Evolutionary conservation across 2,329 filamentous ascomycete genomes (phyloP).

Genomic region (Emergomyces orientalis): DNA sequence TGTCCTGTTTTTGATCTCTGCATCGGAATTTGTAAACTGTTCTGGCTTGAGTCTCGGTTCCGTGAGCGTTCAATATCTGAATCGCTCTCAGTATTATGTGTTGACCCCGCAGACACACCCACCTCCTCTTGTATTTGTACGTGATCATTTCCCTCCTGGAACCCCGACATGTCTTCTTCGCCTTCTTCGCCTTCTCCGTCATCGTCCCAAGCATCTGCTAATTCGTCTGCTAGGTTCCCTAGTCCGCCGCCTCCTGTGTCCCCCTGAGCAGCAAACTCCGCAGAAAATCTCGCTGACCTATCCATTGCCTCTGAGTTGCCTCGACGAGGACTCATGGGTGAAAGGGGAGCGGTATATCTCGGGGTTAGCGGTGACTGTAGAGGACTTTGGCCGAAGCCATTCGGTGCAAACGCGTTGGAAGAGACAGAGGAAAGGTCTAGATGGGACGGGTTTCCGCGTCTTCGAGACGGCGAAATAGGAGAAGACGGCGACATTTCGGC

Average conservation of each 20-base stretch:
- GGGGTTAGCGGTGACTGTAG: conserved; percentile 28
- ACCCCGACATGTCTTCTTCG: conserved; percentile 32
- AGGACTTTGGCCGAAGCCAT: conserved; percentile 26
- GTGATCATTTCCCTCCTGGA: conserved; percentile 26
- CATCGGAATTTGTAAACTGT: conserved; percentile 21
- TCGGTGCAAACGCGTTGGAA: conserved; percentile 23
- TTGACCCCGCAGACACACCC: conserved; percentile 21
- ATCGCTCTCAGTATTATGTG: conserved; percentile 20
- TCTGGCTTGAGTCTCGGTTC: conserved; percentile 9
- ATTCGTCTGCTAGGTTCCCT: conserved; percentile 55
- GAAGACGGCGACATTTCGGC: conserved; percentile 22
- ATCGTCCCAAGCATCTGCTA: conserved; percentile 50
- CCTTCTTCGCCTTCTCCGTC: conserved; percentile 41
- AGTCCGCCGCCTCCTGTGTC: conserved; percentile 39
- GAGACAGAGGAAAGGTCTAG: conserved; percentile 31
- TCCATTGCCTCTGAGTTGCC: conserved; percentile 29
- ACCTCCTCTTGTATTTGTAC: conserved; percentile 22
- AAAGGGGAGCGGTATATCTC: conserved; percentile 30
- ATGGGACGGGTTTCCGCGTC: conserved; percentile 29
- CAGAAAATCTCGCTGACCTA: conserved; percentile 30
- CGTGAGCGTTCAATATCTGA: conserved; percentile 5
- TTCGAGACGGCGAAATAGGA: conserved; percentile 27
- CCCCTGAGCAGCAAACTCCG: conserved; percentile 28
- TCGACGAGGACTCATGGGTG: conserved; percentile 31
- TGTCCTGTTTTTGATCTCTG: conserved; percentile 32